Percentiles rank a stretch among this genome's conserved stretches.
These are phyloP conservation scores for Yamagishiella unicocca DNA, from an alignment of 139 green algal genomes.

Conservation along the genomic window DNA sequence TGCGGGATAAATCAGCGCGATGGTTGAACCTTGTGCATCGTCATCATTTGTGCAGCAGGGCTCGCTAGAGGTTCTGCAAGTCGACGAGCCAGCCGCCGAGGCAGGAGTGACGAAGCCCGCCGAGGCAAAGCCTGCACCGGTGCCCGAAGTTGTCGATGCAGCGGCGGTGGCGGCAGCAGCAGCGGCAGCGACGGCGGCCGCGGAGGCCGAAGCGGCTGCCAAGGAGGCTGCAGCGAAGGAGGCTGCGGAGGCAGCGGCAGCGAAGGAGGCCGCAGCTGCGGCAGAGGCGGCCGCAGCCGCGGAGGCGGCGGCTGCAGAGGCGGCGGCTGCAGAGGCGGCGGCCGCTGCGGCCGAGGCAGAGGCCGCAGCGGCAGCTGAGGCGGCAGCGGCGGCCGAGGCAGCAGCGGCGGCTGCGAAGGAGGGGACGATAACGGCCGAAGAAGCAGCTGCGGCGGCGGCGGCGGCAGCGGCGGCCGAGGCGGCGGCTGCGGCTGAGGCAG, in stretches of 20 bases:
- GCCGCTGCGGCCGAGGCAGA: background rate
- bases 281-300: slow-evolving; percentile 28
- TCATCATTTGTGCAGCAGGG: too few species aligned
- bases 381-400: background rate
- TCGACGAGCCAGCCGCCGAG: too few species aligned
- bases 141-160: too few species aligned
- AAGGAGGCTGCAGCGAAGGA: background rate
- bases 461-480: background rate
- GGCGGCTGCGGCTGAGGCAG: background rate
- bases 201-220: background rate
- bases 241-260: background rate
- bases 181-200: background rate
- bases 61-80: too few species aligned
- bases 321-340: background rate
- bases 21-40: too few species aligned
- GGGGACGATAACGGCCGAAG: background rate
- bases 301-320: background rate
- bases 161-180: background rate
- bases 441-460: slow-evolving; percentile 1
- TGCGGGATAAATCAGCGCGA: too few species aligned
- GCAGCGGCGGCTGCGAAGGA: slow-evolving; percentile 11
- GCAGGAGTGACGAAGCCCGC: too few species aligned
- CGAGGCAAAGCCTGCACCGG: too few species aligned
- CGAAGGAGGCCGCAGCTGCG: slow-evolving; percentile 5
- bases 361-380: background rate